Percentiles rank a stretch among this genome's conserved stretches.
These are phyloP conservation scores for Apiotrichum porosum DNA, from an alignment of 1,284 basidiomycete species.

Conservation along the genomic window DNA sequence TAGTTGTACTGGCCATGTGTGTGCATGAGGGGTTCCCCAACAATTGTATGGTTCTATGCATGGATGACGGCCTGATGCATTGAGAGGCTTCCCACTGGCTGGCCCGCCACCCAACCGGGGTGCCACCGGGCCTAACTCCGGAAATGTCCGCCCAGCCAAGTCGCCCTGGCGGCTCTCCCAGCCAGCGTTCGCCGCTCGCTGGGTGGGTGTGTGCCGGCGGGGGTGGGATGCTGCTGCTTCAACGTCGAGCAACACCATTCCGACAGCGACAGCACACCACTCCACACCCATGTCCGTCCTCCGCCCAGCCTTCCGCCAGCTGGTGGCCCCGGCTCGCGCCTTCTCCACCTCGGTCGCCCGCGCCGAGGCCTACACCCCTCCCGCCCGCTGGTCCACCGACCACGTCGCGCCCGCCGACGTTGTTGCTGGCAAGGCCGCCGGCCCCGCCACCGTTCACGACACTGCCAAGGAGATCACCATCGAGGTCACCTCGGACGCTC, in stretches of 20 bases:
- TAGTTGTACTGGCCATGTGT: neutral
- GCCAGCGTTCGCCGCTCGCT: neutral
- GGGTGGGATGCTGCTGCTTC: neutral
- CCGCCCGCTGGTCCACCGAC: slow-evolving; percentile 1
- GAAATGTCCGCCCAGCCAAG: slow-evolving; percentile 1
- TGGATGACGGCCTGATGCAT: neutral
- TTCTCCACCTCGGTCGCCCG: slow-evolving; percentile 2
- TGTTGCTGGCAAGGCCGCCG: slow-evolving; percentile 20
- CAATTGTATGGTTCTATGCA: neutral
- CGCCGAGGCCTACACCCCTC: neutral
- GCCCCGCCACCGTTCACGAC: slow-evolving; percentile 23
- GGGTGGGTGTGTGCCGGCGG: neutral
- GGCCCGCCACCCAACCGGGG: neutral
- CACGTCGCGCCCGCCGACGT: slow-evolving; percentile 21
- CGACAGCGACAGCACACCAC: neutral
- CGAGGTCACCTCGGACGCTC: slow-evolving; percentile 48
- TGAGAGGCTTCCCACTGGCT: slow-evolving; percentile 2
- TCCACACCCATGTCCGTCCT: slow-evolving; percentile 14
- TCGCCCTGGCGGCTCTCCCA: neutral
- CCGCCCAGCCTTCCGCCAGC: slow-evolving; percentile 6
- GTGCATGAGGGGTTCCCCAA: neutral
- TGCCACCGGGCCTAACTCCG: slow-evolving; percentile 2
- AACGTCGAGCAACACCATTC: neutral
- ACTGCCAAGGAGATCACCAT: slow-evolving; percentile 29
- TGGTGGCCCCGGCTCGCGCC: neutral